A percentile compares a stretch with the other conserved stretches of the same genome.
These are phyloP conservation scores for Rhododendron simsii DNA, from an alignment of 148 eudicot genomes.

Conservation along the genomic window DNA sequence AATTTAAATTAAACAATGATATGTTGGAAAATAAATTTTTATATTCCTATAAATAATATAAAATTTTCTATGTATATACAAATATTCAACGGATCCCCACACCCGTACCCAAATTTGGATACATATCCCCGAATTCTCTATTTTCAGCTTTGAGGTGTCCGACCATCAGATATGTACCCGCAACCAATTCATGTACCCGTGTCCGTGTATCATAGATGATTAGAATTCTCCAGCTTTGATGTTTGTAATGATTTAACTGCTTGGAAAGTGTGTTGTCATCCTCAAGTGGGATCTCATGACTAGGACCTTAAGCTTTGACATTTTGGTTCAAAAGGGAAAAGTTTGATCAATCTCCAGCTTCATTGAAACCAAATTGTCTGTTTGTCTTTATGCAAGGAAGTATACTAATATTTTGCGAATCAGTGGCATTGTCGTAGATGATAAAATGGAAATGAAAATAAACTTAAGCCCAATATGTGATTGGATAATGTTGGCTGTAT, in stretches of 20 bases:
- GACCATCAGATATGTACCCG: too few relatives aligned
- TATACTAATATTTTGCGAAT: neutral
- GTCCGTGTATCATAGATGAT: neutral
- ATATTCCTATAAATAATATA: too few relatives aligned
- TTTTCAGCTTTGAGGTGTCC: too few relatives aligned
- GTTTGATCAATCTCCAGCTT: neutral
- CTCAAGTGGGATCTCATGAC: slow-evolving; percentile 2
- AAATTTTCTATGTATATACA: too few relatives aligned
- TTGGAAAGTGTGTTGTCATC: neutral
- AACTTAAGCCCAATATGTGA: neutral
- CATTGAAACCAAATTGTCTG: neutral
- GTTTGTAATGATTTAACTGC: neutral
- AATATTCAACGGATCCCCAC: too few relatives aligned
- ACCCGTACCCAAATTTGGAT: too few relatives aligned
- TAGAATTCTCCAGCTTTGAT: neutral
- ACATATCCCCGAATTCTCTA: too few relatives aligned
- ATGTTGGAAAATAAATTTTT: too few relatives aligned
- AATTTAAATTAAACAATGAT: too few relatives aligned
- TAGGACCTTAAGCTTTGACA: neutral
- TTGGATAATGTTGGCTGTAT: neutral
- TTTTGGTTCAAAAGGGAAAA: neutral
- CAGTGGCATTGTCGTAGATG: neutral
- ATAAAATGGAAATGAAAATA: neutral
- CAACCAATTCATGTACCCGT: too few relatives aligned
- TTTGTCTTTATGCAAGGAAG: too few relatives aligned